Conservation (phyloP, 768 basidiomycete genomes). For the Myochromella boudieri region DNA sequence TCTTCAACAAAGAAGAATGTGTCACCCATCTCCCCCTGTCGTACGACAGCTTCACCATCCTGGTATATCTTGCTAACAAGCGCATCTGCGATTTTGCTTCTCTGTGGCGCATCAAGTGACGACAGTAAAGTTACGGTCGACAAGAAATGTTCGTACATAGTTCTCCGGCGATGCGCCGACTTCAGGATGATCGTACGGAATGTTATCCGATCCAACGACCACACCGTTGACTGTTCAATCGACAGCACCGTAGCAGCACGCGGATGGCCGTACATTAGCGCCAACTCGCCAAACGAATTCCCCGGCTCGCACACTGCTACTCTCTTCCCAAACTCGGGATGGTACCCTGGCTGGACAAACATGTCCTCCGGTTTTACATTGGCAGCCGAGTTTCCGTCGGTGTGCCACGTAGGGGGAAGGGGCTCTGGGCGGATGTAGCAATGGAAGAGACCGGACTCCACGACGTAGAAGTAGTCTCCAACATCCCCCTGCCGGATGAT, state of each 20-base stretch:
- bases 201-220: conserved; percentile 96
- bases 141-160: conserved; percentile 96
- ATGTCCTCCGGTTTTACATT: conserved; percentile 45
- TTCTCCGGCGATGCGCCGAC: conserved; percentile 84
- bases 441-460: conserved; percentile 84
- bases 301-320: conserved; percentile 86
- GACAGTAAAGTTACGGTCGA: conserved; percentile 86
- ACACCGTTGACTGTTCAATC: conserved; percentile 78
- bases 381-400: conserved; percentile 38
- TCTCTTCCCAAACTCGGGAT: conserved; percentile 73
- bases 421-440: conserved; percentile 78
- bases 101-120: conserved; percentile 81
- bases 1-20: conserved; percentile 98
- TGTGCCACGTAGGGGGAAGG: conserved; percentile 58
- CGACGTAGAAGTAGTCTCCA: conserved; percentile 97
- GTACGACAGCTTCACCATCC: conserved; percentile 86
- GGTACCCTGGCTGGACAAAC: conserved; percentile 62
- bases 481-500: conserved; percentile 97
- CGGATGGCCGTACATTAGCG: conserved; percentile 97
- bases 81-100: conserved; percentile 97
- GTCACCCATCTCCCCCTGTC: conserved; percentile 93
- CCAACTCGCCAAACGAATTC: conserved; percentile 91
- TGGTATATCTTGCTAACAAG: conserved; percentile 79
- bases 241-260: conserved; percentile 94
- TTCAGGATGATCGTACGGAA: conserved; percentile 98